These are phyloP conservation scores for Barnettozyma siamensis DNA, from an alignment of 805 yeast species.

Conservation along the genomic window DNA sequence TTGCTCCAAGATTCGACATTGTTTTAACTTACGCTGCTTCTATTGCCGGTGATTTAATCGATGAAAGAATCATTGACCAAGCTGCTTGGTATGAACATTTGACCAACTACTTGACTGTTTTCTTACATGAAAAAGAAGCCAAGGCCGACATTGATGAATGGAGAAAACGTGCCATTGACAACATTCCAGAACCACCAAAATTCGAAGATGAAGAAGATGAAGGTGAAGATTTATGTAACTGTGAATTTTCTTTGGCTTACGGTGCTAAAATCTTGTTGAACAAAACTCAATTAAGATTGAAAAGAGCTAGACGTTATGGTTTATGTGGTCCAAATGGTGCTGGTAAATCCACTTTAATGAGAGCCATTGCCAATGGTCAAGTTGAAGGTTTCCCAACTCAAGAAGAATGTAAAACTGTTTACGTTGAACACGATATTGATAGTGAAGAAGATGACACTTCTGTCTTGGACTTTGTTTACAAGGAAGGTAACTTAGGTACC, in stretches of 20 bases:
- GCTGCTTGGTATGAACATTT: conserved; percentile 84
- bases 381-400: conserved; percentile 99
- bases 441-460: conserved; percentile 96
- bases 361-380: conserved; percentile 96
- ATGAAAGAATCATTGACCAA: conserved; percentile 94
- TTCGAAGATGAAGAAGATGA: conserved; percentile 97
- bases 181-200: conserved; percentile 94
- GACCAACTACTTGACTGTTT: conserved; percentile 92
- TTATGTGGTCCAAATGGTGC: conserved; percentile 99
- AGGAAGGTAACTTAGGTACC: conserved; percentile 65
- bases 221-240: conserved; percentile 99
- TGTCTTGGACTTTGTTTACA: conserved; percentile 86
- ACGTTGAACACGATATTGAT: conserved; percentile 99
- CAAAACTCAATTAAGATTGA: conserved; percentile 98
- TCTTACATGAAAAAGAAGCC: conserved; percentile 90
- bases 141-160: conserved; percentile 86
- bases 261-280: conserved; percentile 99
- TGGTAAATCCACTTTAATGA: conserved; percentile 98
- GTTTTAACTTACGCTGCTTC: conserved; percentile 85
- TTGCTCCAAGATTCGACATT: conserved; percentile 71
- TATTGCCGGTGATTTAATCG: conserved; percentile 98
- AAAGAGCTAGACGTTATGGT: conserved; percentile 99
- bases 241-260: conserved; percentile 99
- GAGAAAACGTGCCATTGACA: conserved; percentile 95
- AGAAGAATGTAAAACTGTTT: conserved; percentile 98